Percentiles rank a stretch among this genome's conserved stretches.
Evolutionary conservation across 2,329 filamentous ascomycete species (phyloP).

Genomic region (Aspergillus viridinutans): DNA sequence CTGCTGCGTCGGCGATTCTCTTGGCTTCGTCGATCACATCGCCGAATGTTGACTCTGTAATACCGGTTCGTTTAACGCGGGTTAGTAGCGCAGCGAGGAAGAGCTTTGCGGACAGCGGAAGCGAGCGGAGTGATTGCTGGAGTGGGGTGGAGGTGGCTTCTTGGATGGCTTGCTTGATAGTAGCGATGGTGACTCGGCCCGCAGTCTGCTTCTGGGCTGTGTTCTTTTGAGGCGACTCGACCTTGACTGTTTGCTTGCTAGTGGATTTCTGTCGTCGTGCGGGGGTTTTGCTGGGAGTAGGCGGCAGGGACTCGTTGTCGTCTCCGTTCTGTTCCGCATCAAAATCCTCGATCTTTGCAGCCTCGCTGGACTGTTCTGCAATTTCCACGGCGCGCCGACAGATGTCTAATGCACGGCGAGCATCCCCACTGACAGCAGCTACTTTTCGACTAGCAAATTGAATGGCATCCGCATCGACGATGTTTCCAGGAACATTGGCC

Average conservation of each 20-base stretch:
- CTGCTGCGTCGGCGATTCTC: constrained; percentile 52
- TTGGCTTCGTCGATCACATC: constrained; percentile 86
- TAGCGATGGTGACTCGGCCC: constrained; percentile 77
- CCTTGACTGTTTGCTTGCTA: constrained; percentile 15
- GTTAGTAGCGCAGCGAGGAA: constrained; percentile 79
- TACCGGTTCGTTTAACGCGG: constrained; percentile 73
- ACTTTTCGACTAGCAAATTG: constrained; percentile 97
- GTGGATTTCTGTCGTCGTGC: constrained; percentile 25
- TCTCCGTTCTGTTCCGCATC: constrained; percentile 18
- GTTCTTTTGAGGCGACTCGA: constrained; percentile 15
- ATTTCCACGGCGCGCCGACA: constrained; percentile 93
- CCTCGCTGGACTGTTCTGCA: constrained; percentile 68
- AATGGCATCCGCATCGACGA: constrained; percentile 88
- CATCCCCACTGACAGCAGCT: constrained; percentile 91
- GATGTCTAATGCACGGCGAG: constrained; percentile 86
- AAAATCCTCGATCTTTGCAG: constrained; percentile 20
- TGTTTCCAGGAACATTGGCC: constrained; percentile 77
- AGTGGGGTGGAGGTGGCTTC: constrained; percentile 91
- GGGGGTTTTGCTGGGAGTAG: constrained; percentile 43
- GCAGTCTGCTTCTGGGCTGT: constrained; percentile 27
- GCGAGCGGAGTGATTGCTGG: constrained; percentile 78
- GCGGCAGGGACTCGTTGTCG: constrained; percentile 34
- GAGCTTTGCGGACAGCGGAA: constrained; percentile 78
- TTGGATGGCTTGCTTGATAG: constrained; percentile 88
- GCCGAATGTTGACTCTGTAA: constrained; percentile 81